Percentiles rank a stretch among this genome's conserved stretches.
These are phyloP conservation scores for Liquidambar formosana DNA, from an alignment of 164 flowering plant species.

Conservation along the genomic window DNA sequence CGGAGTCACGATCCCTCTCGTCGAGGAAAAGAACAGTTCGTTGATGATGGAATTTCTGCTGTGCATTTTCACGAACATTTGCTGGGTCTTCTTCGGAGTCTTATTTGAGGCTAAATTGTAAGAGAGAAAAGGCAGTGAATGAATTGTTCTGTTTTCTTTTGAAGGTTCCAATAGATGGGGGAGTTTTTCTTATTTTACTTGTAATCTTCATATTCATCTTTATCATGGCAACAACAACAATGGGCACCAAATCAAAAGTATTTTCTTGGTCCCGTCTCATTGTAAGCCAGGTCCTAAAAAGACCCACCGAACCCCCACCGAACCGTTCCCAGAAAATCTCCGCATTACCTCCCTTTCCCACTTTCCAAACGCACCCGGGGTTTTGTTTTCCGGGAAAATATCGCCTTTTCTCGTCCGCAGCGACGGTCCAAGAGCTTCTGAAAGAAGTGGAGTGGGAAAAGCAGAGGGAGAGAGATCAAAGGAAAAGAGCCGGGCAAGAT, in stretches of 20 bases:
- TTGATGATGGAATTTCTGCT: no score
- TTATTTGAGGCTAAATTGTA: no score
- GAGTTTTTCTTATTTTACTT: no score
- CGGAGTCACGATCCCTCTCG: no score
- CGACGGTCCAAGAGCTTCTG: slow-evolving; percentile 38
- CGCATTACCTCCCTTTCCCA: slow-evolving; percentile 12
- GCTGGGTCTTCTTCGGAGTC: no score
- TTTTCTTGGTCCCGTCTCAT: slow-evolving; percentile 33
- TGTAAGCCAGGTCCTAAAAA: slow-evolving; percentile 16
- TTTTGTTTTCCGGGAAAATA: background rate
- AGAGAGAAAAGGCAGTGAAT: no score
- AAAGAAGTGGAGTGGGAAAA: slow-evolving; percentile 54
- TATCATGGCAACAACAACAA: slow-evolving; percentile 10
- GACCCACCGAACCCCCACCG: slow-evolving; percentile 9
- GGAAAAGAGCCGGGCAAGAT: slow-evolving; percentile 40
- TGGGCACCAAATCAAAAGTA: slow-evolving; percentile 20
- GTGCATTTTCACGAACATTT: no score
- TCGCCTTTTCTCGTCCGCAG: slow-evolving; percentile 9
- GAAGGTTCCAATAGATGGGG: no score
- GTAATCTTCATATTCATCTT: no score
- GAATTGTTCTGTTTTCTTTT: no score
- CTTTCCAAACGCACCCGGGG: background rate
- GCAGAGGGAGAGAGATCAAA: slow-evolving; percentile 47
- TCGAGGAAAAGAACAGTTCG: no score
- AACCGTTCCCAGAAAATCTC: slow-evolving; percentile 26